Evolutionary conservation across 1,284 basidiomycete genomes (phyloP), one percentile per base, ranked within the genome.

Genomic region (Abortiporus biennis): DNA sequence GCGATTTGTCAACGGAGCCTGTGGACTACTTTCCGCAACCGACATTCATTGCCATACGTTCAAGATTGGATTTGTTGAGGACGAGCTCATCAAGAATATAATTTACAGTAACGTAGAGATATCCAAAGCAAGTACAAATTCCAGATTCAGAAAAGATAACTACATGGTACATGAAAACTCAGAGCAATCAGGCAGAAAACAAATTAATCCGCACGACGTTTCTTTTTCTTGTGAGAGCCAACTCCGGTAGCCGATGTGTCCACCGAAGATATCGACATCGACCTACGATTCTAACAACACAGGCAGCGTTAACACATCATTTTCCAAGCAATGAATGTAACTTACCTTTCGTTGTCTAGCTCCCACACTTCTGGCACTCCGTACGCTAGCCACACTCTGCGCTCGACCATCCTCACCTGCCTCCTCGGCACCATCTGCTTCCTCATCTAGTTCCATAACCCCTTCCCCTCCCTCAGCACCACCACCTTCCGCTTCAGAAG

Each of bases 331-430:
- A 5, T 45, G 41, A 32, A 40, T 17, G 34, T 32, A 38, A 56
- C 76, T 52, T 43, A 80, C 82, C 56, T 74, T 72, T 58, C 76
- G 83, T 52, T 80, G 68, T 51, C 68, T n/a, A n/a, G n/a, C 65
- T 55, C 69, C 63, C 49, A 76, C 68, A 54, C 73, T 70, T 55
- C 74, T 63, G 15, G 61, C 65, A 48, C 79, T 82, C 52, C 76
- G 64, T 15, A 71, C 68, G 49, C 83, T 87, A 24, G 76, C 58
- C 30, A 85, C 70, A 54, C 83, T 86, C 53, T 80, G 76, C 3
- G 76, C 76, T 48, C 84, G 65, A 29, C 70, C 77, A 48, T 80
- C 71, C 20, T 68, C 71, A 27, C 65, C 68, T 45, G 65, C 51
- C 12, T 51, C 54, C 13, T 52, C 60, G 2, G 51, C 59, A 3